Percentiles rank a stretch among this genome's conserved stretches.
phyloP scores from a whole-genome alignment of 2,329 filamentous ascomycete genomes.

The Furcasterigmium furcatum region DNA sequence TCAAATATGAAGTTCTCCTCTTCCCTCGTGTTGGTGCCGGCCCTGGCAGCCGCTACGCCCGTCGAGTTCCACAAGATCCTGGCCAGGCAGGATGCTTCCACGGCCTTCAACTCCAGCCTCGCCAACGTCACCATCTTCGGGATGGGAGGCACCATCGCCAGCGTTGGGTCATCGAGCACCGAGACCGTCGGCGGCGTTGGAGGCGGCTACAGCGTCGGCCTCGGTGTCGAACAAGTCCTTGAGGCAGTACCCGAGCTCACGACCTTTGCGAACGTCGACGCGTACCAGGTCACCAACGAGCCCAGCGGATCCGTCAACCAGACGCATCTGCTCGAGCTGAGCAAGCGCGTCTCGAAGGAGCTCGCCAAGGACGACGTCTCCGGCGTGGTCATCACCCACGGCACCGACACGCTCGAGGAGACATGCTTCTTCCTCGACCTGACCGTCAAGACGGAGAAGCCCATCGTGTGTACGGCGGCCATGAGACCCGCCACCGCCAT shows the following conservation, averaged over 20 bases:
- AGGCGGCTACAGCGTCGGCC: conserved; percentile 32
- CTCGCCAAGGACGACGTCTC: conserved; percentile 34
- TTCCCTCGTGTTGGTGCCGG: too few relatives aligned
- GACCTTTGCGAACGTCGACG: conserved; percentile 50
- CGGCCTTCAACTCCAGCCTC: too few relatives aligned
- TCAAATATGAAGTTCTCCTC: too few relatives aligned
- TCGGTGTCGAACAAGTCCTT: conserved; percentile 48
- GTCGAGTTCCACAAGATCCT: too few relatives aligned
- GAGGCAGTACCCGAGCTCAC: conserved; percentile 51
- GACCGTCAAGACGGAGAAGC: conserved; percentile 53
- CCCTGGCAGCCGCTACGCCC: too few relatives aligned
- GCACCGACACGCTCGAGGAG: conserved; percentile 64
- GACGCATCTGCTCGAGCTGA: conserved; percentile 42
- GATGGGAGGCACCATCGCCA: conserved; percentile 58
- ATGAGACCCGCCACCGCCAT: conserved; percentile 63
- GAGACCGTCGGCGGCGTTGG: conserved; percentile 42
- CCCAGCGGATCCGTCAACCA: conserved; percentile 44
- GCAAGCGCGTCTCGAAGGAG: conserved; percentile 43
- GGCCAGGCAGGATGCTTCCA: too few relatives aligned
- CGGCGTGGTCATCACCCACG: conserved; percentile 60
- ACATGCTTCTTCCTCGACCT: conserved; percentile 60
- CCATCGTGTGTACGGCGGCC: conserved; percentile 56
- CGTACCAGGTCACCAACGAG: conserved; percentile 48
- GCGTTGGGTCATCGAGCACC: conserved; percentile 39
- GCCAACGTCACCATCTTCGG: conserved; percentile 56